Evolutionary conservation across 768 basidiomycete genomes (phyloP), one percentile per base, ranked within the genome.

Genomic region (Mycena latifolia): DNA sequence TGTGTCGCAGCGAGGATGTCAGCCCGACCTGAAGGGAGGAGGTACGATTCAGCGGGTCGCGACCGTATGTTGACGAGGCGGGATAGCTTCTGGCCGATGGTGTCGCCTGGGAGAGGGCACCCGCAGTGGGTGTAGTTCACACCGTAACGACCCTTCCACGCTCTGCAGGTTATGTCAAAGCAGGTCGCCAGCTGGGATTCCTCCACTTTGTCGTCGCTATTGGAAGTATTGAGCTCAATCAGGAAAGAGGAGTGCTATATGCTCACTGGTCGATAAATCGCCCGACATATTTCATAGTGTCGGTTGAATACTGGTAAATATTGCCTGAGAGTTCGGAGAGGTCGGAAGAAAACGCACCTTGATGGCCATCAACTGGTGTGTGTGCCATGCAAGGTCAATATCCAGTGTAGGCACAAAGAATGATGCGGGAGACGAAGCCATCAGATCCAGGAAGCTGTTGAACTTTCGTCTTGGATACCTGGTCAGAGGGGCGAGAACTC

Each of bases 311-410:
- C 39, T 69, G 48, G n/a, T 7, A 50, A n/a, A 14, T 35, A 35
- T 45, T 15, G 22, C n/a, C 18, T 22, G 20, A 35, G 8, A 31
- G 39, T 14, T 35, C 33, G 24, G 22, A 29, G 12, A 10, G 17
- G 8, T 35, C 8, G 6, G 33, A 39, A 8, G 45, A 37, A n/a
- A n/a, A n/a, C n/a, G 10, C 50, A 69, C 67, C 1, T 78, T 77
- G 2, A 58, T 61, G 0, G 81, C 80, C 72, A 84, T 78, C 8
- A 92, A 80, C 67, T 92, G 91, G 62, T 92, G 90, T 0, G 89
- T 90, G 67, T 93, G 92, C 91, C 91, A 92, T 5, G 84, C 86
- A 20, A 93, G 78, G 67, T 92, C 92, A 33, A 93, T 91, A 65
- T 92, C 90, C 20, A 92, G 74, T 0, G 89, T 91, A 14, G 89